A percentile compares a stretch with the other conserved stretches of the same genome.
phyloP scores from a whole-genome alignment of 495 filamentous ascomycete genomes.

The Neurospora tetraspora region DNA sequence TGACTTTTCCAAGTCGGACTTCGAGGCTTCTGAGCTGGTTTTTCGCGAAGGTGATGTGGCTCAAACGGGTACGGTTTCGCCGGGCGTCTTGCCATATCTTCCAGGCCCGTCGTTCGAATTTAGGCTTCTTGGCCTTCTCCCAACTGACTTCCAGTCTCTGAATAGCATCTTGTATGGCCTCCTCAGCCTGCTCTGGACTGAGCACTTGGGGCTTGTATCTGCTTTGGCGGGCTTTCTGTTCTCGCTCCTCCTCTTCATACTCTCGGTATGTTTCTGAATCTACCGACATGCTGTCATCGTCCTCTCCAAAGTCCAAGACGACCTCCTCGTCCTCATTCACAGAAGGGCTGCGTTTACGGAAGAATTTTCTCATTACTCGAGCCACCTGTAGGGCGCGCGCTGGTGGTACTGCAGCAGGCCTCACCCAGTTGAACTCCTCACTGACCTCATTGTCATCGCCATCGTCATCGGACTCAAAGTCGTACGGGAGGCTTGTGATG shows the following conservation, averaged over 20 bases:
- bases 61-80: slow-evolving; percentile 11
- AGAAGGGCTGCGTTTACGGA: slow-evolving; percentile 13
- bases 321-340: slow-evolving; percentile 37
- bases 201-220: slow-evolving; percentile 17
- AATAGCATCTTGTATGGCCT: slow-evolving; percentile 45
- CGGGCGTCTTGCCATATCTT: slow-evolving; percentile 49
- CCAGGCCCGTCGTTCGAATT: slow-evolving; percentile 42
- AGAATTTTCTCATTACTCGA: slow-evolving; percentile 26
- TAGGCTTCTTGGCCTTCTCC: slow-evolving; percentile 44
- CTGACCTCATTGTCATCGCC: background rate
- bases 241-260: slow-evolving; percentile 29
- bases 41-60: slow-evolving; percentile 12
- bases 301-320: slow-evolving; percentile 59
- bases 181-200: slow-evolving; percentile 35
- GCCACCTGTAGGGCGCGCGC: slow-evolving; percentile 35
- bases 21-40: slow-evolving; percentile 20
- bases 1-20: slow-evolving; percentile 39
- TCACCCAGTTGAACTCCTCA: slow-evolving; percentile 17
- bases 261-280: slow-evolving; percentile 32
- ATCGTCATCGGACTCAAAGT: background rate
- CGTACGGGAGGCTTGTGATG: background rate
- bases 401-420: slow-evolving; percentile 11
- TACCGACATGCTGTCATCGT: slow-evolving; percentile 53
- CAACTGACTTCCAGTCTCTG: slow-evolving; percentile 45
- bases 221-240: slow-evolving; percentile 1